Conservation (phyloP, 805 yeast genomes). For the Wickerhamomyces kurtzmanii region DNA sequence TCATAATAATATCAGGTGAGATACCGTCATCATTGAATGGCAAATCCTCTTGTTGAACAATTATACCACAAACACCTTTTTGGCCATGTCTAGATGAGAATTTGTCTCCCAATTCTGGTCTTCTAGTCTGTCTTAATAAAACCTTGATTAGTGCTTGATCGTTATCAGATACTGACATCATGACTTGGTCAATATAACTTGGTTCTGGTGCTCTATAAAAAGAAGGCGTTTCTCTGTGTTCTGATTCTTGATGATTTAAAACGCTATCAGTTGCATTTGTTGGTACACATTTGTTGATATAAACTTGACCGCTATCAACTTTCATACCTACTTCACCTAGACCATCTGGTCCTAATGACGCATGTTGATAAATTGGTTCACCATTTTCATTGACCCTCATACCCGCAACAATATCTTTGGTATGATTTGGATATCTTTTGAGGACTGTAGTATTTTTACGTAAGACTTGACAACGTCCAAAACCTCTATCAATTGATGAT, state of each 20-base stretch:
- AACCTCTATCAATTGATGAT: conserved; percentile 90
- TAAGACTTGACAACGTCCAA: conserved; percentile 94
- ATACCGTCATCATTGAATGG: conserved; percentile 93
- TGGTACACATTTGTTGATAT: conserved; percentile 89
- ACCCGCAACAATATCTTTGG: conserved; percentile 86
- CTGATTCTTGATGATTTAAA: conserved; percentile 23
- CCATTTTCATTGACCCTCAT: conserved; percentile 79
- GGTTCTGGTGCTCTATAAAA: conserved; percentile 93
- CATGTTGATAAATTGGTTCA: conserved; percentile 79
- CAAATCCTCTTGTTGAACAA: conserved; percentile 93
- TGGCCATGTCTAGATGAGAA: conserved; percentile 98
- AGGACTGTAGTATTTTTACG: conserved; percentile 84
- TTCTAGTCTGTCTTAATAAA: conserved; percentile 84
- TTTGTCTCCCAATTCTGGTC: conserved; percentile 97
- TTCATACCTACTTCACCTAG: conserved; percentile 92
- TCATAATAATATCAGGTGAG: conserved; percentile 93
- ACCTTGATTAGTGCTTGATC: conserved; percentile 94
- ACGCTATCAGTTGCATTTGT: conserved; percentile 63
- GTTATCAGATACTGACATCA: conserved; percentile 93
- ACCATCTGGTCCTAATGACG: conserved; percentile 87
- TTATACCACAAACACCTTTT: conserved; percentile 98
- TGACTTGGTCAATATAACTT: conserved; percentile 90
- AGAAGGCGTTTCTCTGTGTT: conserved; percentile 87
- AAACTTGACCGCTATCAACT: conserved; percentile 88
- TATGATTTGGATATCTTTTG: conserved; percentile 89